phyloP scores from a whole-genome alignment of 2,329 filamentous ascomycete genomes.

The Uncinocarpus reesii region DNA sequence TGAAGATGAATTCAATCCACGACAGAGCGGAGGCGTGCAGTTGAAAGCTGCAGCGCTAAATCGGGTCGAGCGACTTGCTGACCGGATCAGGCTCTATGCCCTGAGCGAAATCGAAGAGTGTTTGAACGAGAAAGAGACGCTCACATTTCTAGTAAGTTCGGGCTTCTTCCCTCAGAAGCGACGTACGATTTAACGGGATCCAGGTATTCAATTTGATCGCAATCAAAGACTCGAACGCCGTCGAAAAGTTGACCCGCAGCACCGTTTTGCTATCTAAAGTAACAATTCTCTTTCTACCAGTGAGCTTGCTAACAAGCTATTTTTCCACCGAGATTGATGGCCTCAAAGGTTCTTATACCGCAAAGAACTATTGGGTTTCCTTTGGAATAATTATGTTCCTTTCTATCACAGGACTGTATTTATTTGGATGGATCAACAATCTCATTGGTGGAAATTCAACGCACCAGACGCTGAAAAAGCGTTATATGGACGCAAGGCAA shows the following conservation, averaged over 20 bases:
- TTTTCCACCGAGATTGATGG: slow-evolving; percentile 57
- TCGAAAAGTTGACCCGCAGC: slow-evolving; percentile 60
- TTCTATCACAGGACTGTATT: slow-evolving; percentile 48
- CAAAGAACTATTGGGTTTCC: slow-evolving; percentile 55
- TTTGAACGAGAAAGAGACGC: slow-evolving; percentile 57
- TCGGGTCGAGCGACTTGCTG: slow-evolving; percentile 50
- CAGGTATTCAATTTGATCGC: slow-evolving; percentile 70
- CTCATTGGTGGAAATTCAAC: slow-evolving; percentile 48
- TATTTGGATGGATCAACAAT: slow-evolving; percentile 49
- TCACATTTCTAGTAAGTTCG: slow-evolving; percentile 52
- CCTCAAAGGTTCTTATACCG: slow-evolving; percentile 48
- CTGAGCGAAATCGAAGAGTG: slow-evolving; percentile 55
- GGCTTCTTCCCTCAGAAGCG: neutral
- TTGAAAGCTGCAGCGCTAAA: slow-evolving; percentile 43
- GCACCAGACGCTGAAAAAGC: slow-evolving; percentile 35
- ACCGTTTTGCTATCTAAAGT: slow-evolving; percentile 64
- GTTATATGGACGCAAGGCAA: slow-evolving; percentile 28
- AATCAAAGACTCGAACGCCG: slow-evolving; percentile 62
- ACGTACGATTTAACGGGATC: neutral
- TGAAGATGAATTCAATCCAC: neutral
- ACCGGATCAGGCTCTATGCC: slow-evolving; percentile 53
- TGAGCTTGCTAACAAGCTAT: slow-evolving; percentile 64
- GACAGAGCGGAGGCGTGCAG: slow-evolving; percentile 30
- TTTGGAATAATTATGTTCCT: slow-evolving; percentile 55
- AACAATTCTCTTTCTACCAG: slow-evolving; percentile 64